Evolutionary conservation across 345 rosid genomes (phyloP).

Genomic region (Camelina laxa): DNA sequence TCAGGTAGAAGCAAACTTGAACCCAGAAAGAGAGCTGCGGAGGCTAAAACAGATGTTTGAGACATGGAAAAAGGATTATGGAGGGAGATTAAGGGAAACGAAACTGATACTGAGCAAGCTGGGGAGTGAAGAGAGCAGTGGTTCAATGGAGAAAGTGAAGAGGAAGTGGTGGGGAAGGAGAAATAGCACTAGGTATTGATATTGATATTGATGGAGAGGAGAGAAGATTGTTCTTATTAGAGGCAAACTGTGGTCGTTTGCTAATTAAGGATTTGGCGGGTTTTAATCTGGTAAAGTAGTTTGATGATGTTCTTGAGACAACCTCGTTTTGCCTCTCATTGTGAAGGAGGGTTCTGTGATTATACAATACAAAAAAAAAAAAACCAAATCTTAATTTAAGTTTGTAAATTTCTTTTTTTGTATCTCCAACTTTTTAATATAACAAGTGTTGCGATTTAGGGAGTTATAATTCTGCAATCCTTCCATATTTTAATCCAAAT

Average conservation of each 20-base stretch:
- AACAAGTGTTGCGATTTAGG: background rate
- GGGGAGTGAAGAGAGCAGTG: conserved; percentile 76
- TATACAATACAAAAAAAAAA: conserved; percentile 10
- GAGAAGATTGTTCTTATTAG: conserved; percentile 31
- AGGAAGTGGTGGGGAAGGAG: conserved; percentile 98
- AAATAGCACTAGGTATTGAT: conserved; percentile 73
- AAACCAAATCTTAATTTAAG: conserved; percentile 10
- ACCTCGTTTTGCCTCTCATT: conserved; percentile 11
- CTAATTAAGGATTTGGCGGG: conserved; percentile 34
- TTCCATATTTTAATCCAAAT: background rate
- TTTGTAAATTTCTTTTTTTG: conserved; percentile 27
- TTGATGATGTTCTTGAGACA: conserved; percentile 22
- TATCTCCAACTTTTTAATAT: background rate
- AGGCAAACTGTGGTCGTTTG: conserved; percentile 44
- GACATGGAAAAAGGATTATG: conserved; percentile 96
- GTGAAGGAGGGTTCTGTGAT: conserved; percentile 6
- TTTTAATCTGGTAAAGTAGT: conserved; percentile 21
- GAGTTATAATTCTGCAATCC: background rate
- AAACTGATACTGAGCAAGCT: conserved; percentile 86
- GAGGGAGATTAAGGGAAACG: conserved; percentile 78
- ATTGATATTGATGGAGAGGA: conserved; percentile 29
- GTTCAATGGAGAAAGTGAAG: conserved; percentile 68
- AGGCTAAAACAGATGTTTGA: conserved; percentile 96
- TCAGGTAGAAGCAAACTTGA: conserved; percentile 90
- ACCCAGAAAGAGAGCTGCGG: conserved; percentile 84